phyloP scores from a whole-genome alignment of 179 eudicot genomes.

The Camellia oleifera region DNA sequence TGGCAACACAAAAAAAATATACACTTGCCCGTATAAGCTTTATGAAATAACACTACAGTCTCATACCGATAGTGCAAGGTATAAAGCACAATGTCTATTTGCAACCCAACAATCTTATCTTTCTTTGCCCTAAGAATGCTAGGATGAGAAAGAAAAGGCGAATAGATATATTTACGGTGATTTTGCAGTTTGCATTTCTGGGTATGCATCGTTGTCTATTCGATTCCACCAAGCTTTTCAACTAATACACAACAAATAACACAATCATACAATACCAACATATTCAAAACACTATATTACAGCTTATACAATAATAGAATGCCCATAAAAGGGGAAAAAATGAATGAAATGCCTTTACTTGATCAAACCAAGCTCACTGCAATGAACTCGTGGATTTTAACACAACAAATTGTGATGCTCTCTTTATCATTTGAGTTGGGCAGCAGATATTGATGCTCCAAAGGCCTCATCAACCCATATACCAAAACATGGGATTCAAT shows the following conservation, averaged over 20 bases:
- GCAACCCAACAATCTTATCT: not conserved
- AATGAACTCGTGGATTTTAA: not conserved
- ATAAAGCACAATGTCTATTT: not conserved
- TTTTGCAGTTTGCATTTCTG: not conserved
- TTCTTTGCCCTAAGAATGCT: not conserved
- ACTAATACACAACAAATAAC: conserved; percentile 9
- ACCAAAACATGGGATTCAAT: not conserved
- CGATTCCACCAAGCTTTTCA: conserved; percentile 8
- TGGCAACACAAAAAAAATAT: too few relatives aligned
- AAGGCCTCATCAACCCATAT: not conserved
- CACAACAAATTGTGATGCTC: not conserved
- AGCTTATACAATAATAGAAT: not conserved
- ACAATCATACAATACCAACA: not conserved
- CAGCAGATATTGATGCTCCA: not conserved
- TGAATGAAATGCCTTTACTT: not conserved
- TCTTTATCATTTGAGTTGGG: not conserved
- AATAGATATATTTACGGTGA: not conserved
- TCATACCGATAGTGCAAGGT: not conserved
- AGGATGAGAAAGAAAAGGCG: not conserved
- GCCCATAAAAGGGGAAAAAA: not conserved
- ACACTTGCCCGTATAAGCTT: too few relatives aligned
- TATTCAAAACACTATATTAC: conserved; percentile 3
- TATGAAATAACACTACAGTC: too few relatives aligned
- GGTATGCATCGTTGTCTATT: not conserved
- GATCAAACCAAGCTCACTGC: not conserved